Conservation (phyloP, 2,329 filamentous ascomycete species). For the Trichoderma sp. region DNA sequence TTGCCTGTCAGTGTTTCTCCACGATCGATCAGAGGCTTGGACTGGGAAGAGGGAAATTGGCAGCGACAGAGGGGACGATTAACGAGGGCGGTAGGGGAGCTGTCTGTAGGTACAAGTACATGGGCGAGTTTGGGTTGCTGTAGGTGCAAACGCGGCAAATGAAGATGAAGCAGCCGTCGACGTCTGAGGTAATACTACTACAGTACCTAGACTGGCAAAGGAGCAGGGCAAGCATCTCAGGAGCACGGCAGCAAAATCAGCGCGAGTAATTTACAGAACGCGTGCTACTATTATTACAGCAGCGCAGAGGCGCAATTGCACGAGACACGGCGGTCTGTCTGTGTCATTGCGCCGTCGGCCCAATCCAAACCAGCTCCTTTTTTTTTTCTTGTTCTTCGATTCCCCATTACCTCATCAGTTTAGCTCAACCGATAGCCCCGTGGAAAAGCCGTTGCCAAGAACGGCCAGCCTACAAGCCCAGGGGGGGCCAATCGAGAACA, state of each 20-base stretch:
- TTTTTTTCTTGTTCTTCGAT: background rate
- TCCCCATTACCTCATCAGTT: conserved; percentile 12
- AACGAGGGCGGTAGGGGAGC: background rate
- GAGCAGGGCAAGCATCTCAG: no score
- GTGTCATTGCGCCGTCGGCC: conserved; percentile 8
- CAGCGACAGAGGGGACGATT: conserved; percentile 2
- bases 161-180: background rate
- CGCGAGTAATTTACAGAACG: conserved; percentile 15
- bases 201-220: no score
- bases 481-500: background rate
- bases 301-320: background rate
- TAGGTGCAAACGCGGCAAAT: background rate
- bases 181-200: background rate
- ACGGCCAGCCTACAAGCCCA: background rate
- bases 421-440: conserved; percentile 11
- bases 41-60: background rate
- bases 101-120: background rate
- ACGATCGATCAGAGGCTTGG: conserved; percentile 10
- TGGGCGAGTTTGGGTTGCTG: background rate
- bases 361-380: conserved; percentile 3
- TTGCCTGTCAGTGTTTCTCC: background rate
- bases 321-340: conserved; percentile 1
- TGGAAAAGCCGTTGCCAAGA: conserved; percentile 18
- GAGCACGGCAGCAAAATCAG: background rate
- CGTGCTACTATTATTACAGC: background rate